Evolutionary conservation across 306 rosid species (phyloP), one percentile per base, ranked within the genome.

Genomic region (Chamaecrista fasciculata): DNA sequence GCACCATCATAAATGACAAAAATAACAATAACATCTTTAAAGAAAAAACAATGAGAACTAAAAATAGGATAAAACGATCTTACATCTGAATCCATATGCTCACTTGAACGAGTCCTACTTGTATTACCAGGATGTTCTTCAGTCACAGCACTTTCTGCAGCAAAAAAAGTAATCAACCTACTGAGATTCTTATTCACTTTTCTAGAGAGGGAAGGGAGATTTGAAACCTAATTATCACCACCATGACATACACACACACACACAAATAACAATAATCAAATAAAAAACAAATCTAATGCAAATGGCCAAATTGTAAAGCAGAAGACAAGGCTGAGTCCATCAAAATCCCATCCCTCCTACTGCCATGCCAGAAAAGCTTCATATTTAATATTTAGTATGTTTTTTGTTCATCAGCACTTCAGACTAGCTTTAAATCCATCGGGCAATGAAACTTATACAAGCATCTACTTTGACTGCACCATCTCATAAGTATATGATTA

Each of bases 101-200:
- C 90, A 71, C 78, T 71, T 28, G 82, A 84, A 43, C 26, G 73
- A 50, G 62, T 31, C 72, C 72, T 64, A 24, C 43, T 43, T 33
- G 78, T 69, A 78, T 78, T 52, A 52, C 52, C 75, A 78, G 39
- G 47, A 55, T 46, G 81, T 65, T 85, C 88, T 63, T 83, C 96
- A 21, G 86, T 80, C 65, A 79, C 55, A 16, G 75, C 67, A 80
- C 85, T 86, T 79, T 80, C 98, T 87, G 65, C 68, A 60, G 50
- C 68, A 60, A 46, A 73, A 70, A 77, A 74, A 72, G 47, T 62
- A 59, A 75, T 16, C 42, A 65, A 76, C 31, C 55, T n/a, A 67
- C n/a, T 50, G 23, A 23, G 25, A 31, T 81, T 71, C 58, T 15
- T 40, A 57, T 62, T 51, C 52, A 19, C 23, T 31, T 78, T 72